Evolutionary conservation across 2,329 filamentous ascomycete species (phyloP), one percentile per base, ranked within the genome.

Genomic region (Apiospora sp.): DNA sequence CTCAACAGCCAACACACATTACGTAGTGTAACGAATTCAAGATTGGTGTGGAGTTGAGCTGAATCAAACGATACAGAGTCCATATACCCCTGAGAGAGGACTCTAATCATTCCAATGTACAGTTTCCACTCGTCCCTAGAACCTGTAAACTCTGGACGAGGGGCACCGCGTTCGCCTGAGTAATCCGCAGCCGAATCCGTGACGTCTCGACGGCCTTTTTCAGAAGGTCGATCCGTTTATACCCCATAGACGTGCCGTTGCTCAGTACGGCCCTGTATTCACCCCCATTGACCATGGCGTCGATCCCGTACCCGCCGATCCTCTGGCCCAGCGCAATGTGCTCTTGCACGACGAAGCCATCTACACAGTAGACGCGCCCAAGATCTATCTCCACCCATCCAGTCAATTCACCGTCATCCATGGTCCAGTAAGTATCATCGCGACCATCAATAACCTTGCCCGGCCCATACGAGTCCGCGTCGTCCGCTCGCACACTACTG

Each of bases 321-420:
- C 79, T 75, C 72, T 80, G 79, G 4, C 79, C 79, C 7, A 79
- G 69, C 8, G 78, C 74, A 48, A 80, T 79, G 68, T 80, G 75
- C 71, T 80, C 79, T 64, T 79, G 76, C 4, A 75, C 72, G 22
- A 79, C 72, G 54, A 80, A 78, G 4, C 78, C 78, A 44, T 78
- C 75, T 24, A 80, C 67, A 4, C 51, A 71, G 19, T 73, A 73
- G 14, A 34, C 58, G 4, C 49, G 73, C 1, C 74, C 78, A 6
- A 80, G 69, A 22, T 78, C 75, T 22, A 79, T 69, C 70, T 79
- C 79, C n/a, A 79, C 46, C 70, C 71, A 78, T 4, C 77, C 78
- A 0, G 75, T 78, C 3, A 68, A 75, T 61, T 75, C 71, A 3
- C 69, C 73, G 46, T 78, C 76, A 43, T 79, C 71, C 22, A 77